Evolutionary conservation across 805 yeast species (phyloP).

Genomic region (Ogataea sp.): DNA sequence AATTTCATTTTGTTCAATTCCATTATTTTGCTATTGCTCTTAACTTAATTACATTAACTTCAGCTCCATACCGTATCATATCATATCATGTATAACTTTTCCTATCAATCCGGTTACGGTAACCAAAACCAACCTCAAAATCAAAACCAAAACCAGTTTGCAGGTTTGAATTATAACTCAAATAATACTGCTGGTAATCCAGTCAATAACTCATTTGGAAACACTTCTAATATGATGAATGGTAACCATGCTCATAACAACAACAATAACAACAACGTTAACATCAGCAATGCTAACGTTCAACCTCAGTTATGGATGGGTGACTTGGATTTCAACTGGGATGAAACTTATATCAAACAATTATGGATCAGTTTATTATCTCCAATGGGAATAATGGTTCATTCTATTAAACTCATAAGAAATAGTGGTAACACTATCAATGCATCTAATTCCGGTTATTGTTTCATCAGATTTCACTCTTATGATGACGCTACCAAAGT

Average conservation of each 20-base stretch:
- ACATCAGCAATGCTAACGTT: conserved; percentile 8
- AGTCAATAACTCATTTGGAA: neutral
- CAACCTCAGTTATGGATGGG: conserved; percentile 75
- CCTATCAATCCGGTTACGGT: neutral
- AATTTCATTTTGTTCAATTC: neutral
- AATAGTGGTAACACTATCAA: conserved; percentile 39
- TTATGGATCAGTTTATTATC: conserved; percentile 50
- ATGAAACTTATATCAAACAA: conserved; percentile 54
- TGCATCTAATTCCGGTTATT: conserved; percentile 57
- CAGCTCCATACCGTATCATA: neutral
- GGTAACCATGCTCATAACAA: conserved; percentile 3
- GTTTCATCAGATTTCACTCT: conserved; percentile 69
- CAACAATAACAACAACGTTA: conserved; percentile 1
- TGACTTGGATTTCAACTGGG: conserved; percentile 80
- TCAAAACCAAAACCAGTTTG: neutral
- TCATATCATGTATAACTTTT: neutral
- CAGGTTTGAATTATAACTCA: conserved; percentile 7
- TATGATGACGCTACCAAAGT: conserved; percentile 59
- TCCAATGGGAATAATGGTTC: conserved; percentile 53
- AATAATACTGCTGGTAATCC: conserved; percentile 5
- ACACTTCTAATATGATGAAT: conserved; percentile 4
- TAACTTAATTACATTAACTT: neutral
- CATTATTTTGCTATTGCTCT: neutral
- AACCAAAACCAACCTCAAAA: neutral
- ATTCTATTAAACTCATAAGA: conserved; percentile 55